Evolutionary conservation across 2,329 filamentous ascomycete species (phyloP), one percentile per base, ranked within the genome.

Genomic region (Plenodomus biglobosus): DNA sequence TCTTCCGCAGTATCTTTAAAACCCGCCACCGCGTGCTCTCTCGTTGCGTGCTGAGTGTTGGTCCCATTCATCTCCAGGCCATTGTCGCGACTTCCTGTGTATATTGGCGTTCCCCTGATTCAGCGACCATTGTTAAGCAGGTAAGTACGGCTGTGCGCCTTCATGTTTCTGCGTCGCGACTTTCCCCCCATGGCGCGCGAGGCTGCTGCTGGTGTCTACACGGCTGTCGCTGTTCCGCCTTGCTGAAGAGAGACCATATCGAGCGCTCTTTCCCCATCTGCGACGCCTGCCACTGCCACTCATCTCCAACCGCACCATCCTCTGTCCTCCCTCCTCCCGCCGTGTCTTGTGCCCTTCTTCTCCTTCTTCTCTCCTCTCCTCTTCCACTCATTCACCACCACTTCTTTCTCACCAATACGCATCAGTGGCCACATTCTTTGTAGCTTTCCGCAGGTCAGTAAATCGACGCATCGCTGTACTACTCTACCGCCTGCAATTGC

Each of bases 361-460:
- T 38, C 47, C 22, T 2, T 42, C 46, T n/a, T 42, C 30, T 20
- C 44, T 46, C 55, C 22, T 55, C 40, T 39, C 59, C 55, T 56
- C 56, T 52, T 60, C 58, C 56, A 61, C 64, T 63, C 58, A 62
- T 63, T 65, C 53, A 55, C 62, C 55, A 64, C 60, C 66, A 70
- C 68, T 68, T 67, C 68, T 67, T 69, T 65, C 62, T 69, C 64
- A 68, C 68, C 59, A 70, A 50, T 70, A 71, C 68, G 65, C 65
- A 68, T 73, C 69, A 72, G 69, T 71, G 70, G 64, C 68, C 69
- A 70, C 70, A 72, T 73, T 73, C 70, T 73, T 73, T 72, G 69
- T 72, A 72, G 70, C 70, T 72, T 71, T 72, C 65, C 66, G 62
- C 66, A 69, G 68, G 68, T 72, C 53, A 55, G 68, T 58, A 48